A percentile compares a stretch with the other conserved stretches of the same genome.
These are phyloP conservation scores for Nigrospora osmanthi DNA, from an alignment of 2,329 filamentous ascomycete genomes.

Conservation along the genomic window DNA sequence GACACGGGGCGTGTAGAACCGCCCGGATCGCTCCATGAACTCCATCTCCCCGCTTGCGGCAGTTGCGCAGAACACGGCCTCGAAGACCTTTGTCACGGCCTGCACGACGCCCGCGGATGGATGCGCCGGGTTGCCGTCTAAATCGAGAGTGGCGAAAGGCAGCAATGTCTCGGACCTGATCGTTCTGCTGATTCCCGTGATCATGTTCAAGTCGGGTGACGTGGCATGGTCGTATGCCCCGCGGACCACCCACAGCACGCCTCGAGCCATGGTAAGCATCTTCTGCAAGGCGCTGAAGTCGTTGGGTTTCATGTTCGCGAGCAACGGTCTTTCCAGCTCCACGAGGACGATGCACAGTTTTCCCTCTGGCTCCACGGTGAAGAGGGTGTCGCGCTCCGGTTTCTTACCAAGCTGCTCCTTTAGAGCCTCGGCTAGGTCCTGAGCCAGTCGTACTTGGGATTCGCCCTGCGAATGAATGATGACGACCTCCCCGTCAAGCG, in stretches of 20 bases:
- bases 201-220: constrained; percentile 16
- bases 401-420: constrained; percentile 20
- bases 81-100: too few species aligned
- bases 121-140: too few species aligned
- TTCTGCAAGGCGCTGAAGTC: constrained; percentile 27
- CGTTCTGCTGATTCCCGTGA: constrained; percentile 14
- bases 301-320: constrained; percentile 27
- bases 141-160: too few species aligned
- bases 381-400: constrained; percentile 21
- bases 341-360: constrained; percentile 33
- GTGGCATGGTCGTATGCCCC: constrained; percentile 24
- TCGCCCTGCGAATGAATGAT: constrained; percentile 28
- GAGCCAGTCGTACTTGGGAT: constrained; percentile 23
- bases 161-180: constrained; percentile 17
- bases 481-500: constrained; percentile 22
- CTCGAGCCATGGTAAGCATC: constrained; percentile 17
- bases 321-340: constrained; percentile 34
- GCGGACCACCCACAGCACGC: constrained; percentile 27
- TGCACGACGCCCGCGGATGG: too few species aligned
- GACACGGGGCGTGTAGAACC: too few species aligned
- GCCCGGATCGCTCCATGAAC: too few species aligned
- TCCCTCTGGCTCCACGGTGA: constrained; percentile 19
- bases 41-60: too few species aligned
- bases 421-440: constrained; percentile 18
- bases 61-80: too few species aligned